Conservation (phyloP, 257 asterid genomes). For the Penstemon eatonii region DNA sequence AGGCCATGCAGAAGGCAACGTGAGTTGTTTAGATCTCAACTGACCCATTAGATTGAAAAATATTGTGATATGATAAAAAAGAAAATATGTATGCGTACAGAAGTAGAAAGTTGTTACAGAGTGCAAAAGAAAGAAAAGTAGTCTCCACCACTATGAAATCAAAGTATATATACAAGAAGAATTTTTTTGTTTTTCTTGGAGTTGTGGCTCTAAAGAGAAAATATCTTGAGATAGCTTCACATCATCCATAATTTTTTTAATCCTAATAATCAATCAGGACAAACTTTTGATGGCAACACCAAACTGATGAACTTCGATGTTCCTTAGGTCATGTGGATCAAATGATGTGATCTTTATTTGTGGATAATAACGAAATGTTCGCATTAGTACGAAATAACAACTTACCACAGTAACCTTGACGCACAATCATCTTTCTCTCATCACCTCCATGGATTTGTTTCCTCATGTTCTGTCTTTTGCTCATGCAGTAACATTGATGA, state of each 20-base stretch:
- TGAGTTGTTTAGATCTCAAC: slow-evolving; percentile 36
- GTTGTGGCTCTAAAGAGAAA: neutral
- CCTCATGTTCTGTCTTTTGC: slow-evolving; percentile 23
- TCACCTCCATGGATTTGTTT: neutral
- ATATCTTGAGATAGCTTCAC: neutral
- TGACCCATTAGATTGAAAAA: slow-evolving; percentile 3
- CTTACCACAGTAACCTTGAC: slow-evolving; percentile 4
- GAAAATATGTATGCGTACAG: neutral
- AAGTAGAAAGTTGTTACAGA: slow-evolving; percentile 7
- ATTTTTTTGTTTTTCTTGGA: neutral
- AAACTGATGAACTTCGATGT: slow-evolving; percentile 14
- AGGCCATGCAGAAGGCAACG: slow-evolving; percentile 91
- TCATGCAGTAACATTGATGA: slow-evolving; percentile 67
- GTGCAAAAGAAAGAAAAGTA: neutral
- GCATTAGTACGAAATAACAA: neutral
- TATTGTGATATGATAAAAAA: neutral
- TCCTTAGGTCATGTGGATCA: neutral
- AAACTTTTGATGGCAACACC: slow-evolving; percentile 13
- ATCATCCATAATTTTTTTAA: neutral
- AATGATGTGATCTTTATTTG: neutral
- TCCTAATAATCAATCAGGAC: slow-evolving; percentile 2
- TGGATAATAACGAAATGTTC: neutral
- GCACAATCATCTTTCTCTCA: slow-evolving; percentile 5
- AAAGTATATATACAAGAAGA: neutral
- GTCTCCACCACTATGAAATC: neutral